Base-by-base conservation (phyloP, 1,284 basidiomycete species). In the Vanrija sp. region DNA sequence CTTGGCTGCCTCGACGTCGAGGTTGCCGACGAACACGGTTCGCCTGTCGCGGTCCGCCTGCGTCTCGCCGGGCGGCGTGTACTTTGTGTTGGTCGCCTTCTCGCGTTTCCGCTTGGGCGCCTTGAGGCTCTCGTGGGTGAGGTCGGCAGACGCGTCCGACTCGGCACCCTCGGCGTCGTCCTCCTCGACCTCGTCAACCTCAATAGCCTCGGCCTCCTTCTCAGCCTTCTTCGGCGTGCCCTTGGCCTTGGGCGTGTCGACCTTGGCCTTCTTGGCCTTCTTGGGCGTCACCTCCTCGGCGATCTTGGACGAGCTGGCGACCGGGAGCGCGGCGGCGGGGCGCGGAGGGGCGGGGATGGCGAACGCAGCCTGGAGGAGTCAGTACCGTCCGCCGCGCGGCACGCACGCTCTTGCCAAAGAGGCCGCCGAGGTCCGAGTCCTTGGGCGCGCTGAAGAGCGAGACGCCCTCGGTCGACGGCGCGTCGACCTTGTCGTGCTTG, bases 11-110 rank as follows among this genome's bases (percentile, higher is more conserved):
- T 88, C 85, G 2, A 88, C 78, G 3, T 86, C 83, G 0, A 98
- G 77, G 70, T 98, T 98, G 10, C 95, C 95, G n/a, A 98, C 76
- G 70, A 98, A 98, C 48, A 97, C 79, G 2, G 94, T 96, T 24
- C 94, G 83, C 18, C 82, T 80, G 67, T 96, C 85, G 47, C 87
- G 81, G 54, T 83, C 83, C 51, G 83, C 84, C 10, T 80, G 31
- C 0, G 85, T 86, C 73, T 94, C 90, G 49, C 82, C 83, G 22
- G 75, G 62, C 0, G 87, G 88, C 1, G 80, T 77, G 62, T 80
- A 82, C 49, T 53, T 50, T 52, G 65, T 65, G 43, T 49, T 60
- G 49, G 62, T 59, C 39, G 61, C 44, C 53, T 48, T 44, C 52
- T 65, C 59, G 52, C 51, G 54, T 47, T 57, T 54, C 36, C 61